These are phyloP conservation scores for Aspergillus awamori DNA, from an alignment of 2,329 filamentous ascomycete species.

Conservation along the genomic window DNA sequence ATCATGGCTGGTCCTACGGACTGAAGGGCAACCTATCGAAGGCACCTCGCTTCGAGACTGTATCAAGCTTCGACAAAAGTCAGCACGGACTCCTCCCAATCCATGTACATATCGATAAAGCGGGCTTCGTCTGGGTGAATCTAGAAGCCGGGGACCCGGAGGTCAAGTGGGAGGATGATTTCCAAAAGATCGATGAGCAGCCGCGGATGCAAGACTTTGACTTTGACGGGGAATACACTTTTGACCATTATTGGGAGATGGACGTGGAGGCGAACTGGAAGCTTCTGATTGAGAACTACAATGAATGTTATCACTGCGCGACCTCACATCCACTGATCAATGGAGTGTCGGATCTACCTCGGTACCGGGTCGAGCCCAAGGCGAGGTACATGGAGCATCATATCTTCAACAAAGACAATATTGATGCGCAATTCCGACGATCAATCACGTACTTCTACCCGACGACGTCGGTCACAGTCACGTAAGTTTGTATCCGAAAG, in stretches of 20 bases:
- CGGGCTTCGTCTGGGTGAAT: conserved; percentile 31
- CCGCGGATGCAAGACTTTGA: conserved; percentile 28
- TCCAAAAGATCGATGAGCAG: conserved; percentile 22
- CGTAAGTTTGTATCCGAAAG: conserved; percentile 28
- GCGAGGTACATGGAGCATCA: conserved; percentile 55
- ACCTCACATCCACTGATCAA: conserved; percentile 30
- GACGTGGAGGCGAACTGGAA: conserved; percentile 30
- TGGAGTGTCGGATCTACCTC: conserved; percentile 56
- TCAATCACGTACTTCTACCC: conserved; percentile 36
- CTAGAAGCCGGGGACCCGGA: conserved; percentile 24
- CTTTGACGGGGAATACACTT: conserved; percentile 25
- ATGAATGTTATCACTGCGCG: conserved; percentile 32
- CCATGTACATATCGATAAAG: conserved; percentile 25
- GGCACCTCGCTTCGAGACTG: conserved; percentile 27
- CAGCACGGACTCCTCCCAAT: conserved; percentile 24
- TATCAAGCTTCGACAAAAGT: conserved; percentile 23
- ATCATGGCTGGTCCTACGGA: conserved; percentile 32
- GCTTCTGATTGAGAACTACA: conserved; percentile 29
- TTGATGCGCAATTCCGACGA: conserved; percentile 48
- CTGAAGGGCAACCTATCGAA: conserved; percentile 30
- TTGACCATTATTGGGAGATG: conserved; percentile 32
- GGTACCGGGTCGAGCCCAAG: conserved; percentile 57
- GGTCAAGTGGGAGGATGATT: conserved; percentile 25
- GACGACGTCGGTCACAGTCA: conserved; percentile 34
- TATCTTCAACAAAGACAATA: conserved; percentile 52